These are phyloP conservation scores for Coelastrella sp. DNA, from an alignment of 139 green algal species.

Conservation along the genomic window DNA sequence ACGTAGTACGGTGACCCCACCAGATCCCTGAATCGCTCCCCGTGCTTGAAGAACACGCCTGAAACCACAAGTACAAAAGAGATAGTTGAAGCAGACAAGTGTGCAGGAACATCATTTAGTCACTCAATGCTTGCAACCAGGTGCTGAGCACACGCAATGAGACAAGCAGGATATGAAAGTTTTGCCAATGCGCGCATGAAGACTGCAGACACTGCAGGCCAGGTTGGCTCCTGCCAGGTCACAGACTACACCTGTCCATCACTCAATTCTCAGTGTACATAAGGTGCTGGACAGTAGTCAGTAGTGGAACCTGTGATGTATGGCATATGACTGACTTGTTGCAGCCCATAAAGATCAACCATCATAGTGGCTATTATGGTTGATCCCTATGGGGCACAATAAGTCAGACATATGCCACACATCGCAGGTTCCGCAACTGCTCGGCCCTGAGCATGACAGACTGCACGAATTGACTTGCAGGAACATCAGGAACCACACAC, in stretches of 20 bases:
- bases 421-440: no score
- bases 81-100: neutral
- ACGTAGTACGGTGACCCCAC: conserved; percentile 87
- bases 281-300: no score
- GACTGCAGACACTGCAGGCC: neutral
- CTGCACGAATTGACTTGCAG: neutral
- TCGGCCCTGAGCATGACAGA: neutral
- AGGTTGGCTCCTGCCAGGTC: neutral
- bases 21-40: conserved; percentile 88
- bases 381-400: no score
- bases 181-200: neutral
- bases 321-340: no score
- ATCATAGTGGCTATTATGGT: no score
- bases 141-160: no score
- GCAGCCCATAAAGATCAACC: no score
- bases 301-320: no score
- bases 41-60: conserved; percentile 91
- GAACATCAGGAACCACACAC: no score
- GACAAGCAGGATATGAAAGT: neutral
- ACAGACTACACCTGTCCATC: no score
- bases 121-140: neutral
- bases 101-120: neutral
- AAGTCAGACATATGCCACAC: no score
- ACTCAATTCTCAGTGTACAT: no score
- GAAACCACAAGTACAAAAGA: neutral